Conservation (phyloP, 139 green algal genomes). For the Marvania coccoides region DNA sequence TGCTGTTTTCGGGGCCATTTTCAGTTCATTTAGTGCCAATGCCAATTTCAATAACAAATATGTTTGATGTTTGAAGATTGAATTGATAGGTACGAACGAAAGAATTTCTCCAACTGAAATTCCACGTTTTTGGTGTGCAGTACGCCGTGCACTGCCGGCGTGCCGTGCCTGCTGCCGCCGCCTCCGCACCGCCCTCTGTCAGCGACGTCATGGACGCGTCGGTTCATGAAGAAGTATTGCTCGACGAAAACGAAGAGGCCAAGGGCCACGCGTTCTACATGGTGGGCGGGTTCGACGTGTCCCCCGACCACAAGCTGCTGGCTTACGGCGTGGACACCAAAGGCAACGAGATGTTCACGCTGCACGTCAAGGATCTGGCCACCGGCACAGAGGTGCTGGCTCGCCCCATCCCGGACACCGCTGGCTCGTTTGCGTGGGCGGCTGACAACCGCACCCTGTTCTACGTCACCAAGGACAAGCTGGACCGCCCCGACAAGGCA, state of each 20-base stretch:
- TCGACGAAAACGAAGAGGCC: constrained; percentile 61
- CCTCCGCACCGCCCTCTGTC: constrained; percentile 25
- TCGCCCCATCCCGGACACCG: constrained; percentile 46
- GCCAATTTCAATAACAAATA: too few relatives aligned
- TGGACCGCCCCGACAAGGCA: constrained; percentile 39
- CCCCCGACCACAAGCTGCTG: constrained; percentile 33
- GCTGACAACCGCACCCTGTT: constrained; percentile 55
- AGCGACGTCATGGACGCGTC: constrained; percentile 34
- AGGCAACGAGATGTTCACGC: constrained; percentile 73
- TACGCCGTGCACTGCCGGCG: constrained; percentile 71
- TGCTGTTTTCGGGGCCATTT: too few relatives aligned
- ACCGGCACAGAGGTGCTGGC: constrained; percentile 44
- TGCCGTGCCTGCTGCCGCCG: constrained; percentile 17
- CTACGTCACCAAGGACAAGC: constrained; percentile 65
- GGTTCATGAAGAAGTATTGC: constrained; percentile 45
- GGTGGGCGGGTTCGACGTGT: constrained; percentile 20
- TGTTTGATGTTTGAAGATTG: too few relatives aligned
- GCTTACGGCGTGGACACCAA: constrained; percentile 66
- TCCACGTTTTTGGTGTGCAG: background rate
- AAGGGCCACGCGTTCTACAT: constrained; percentile 48
- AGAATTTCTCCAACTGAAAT: background rate
- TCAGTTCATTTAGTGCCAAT: too few relatives aligned
- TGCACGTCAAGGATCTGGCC: constrained; percentile 65
- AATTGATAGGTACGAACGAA: background rate
- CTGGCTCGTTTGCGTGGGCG: constrained; percentile 47